Conservation (phyloP, 1,284 basidiomycete genomes). For the Ganoderma boninense region DNA sequence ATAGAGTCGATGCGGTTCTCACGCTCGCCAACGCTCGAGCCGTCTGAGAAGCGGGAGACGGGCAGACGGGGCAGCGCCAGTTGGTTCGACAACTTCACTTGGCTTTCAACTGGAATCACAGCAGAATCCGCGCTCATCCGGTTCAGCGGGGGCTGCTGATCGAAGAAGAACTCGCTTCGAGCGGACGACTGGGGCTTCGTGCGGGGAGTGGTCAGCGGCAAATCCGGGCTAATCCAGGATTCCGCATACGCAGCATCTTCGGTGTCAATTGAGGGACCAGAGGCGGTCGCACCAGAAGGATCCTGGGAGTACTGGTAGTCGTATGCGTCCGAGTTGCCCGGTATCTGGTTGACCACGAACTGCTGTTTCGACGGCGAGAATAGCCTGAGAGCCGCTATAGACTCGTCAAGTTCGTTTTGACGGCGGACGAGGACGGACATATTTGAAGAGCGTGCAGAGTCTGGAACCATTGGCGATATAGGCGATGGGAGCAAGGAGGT, state of each 20-base stretch:
- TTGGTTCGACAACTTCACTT: background rate
- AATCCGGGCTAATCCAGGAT: conserved; percentile 22
- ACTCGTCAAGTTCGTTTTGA: conserved; percentile 71
- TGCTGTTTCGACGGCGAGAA: conserved; percentile 48
- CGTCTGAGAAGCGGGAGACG: conserved; percentile 42
- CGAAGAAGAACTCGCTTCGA: conserved; percentile 71
- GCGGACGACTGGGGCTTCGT: conserved; percentile 42
- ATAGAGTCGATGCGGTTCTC: conserved; percentile 48
- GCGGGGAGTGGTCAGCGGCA: conserved; percentile 37
- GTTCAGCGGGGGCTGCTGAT: conserved; percentile 65
- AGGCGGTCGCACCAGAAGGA: background rate
- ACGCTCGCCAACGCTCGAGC: conserved; percentile 32
- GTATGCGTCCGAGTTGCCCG: conserved; percentile 17
- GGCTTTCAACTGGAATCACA: conserved; percentile 13
- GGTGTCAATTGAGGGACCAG: background rate
- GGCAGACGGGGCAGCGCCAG: conserved; percentile 23
- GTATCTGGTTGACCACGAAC: conserved; percentile 22
- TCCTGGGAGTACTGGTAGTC: conserved; percentile 15
- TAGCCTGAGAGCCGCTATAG: conserved; percentile 63
- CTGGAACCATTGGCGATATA: conserved; percentile 22
- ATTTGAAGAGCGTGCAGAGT: conserved; percentile 42
- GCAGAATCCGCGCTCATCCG: conserved; percentile 31
- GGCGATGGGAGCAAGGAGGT: conserved; percentile 25
- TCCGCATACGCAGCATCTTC: conserved; percentile 21
- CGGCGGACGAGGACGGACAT: conserved; percentile 64